These are phyloP conservation scores for Rhinocladiella mackenziei DNA, from an alignment of 2,329 filamentous ascomycete genomes.

Conservation along the genomic window DNA sequence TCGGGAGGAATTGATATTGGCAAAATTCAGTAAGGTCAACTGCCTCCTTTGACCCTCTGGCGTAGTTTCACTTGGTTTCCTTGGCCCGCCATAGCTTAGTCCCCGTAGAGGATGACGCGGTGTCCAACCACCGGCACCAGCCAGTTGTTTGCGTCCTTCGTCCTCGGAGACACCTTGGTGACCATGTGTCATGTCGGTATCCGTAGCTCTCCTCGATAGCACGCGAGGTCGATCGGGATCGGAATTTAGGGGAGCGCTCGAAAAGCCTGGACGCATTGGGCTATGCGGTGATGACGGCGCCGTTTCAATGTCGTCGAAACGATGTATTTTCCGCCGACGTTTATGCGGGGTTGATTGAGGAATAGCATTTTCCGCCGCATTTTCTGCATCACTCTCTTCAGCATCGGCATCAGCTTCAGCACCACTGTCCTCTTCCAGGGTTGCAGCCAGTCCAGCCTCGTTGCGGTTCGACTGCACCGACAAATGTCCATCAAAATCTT, in stretches of 20 bases:
- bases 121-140: constrained; percentile 53
- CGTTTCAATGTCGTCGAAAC: constrained; percentile 55
- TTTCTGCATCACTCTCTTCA: constrained; percentile 81
- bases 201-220: constrained; percentile 61
- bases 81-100: constrained; percentile 48
- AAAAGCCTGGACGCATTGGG: constrained; percentile 31
- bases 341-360: constrained; percentile 51
- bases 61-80: constrained; percentile 51
- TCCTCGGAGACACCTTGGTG: constrained; percentile 70
- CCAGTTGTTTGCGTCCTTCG: constrained; percentile 63
- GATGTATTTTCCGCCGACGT: constrained; percentile 61
- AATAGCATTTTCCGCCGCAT: constrained; percentile 62
- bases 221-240: constrained; percentile 45
- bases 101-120: constrained; percentile 58
- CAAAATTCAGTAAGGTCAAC: constrained; percentile 59
- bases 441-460: constrained; percentile 51
- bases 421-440: constrained; percentile 57
- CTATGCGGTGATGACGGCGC: constrained; percentile 63
- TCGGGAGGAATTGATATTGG: constrained; percentile 60
- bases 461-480: constrained; percentile 47
- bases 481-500: constrained; percentile 37
- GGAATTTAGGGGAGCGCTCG: constrained; percentile 40
- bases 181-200: constrained; percentile 58
- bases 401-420: constrained; percentile 61
- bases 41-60: constrained; percentile 54